These are phyloP conservation scores for Alternaria conjuncta DNA, from an alignment of 2,329 filamentous ascomycete genomes.

Conservation along the genomic window DNA sequence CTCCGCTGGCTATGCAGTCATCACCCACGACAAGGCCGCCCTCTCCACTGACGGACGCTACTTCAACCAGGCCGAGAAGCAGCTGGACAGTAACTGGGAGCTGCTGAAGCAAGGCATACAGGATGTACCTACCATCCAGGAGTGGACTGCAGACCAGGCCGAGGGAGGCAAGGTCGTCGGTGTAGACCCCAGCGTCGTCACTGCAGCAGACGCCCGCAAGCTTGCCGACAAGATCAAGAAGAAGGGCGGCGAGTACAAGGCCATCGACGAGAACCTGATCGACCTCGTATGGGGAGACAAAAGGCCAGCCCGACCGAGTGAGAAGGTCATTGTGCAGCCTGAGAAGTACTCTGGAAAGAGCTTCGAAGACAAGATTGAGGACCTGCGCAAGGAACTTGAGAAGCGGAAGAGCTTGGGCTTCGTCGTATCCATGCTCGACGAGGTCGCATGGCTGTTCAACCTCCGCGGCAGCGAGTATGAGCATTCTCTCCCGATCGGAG, in stretches of 20 bases:
- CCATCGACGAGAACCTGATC: conserved; percentile 83
- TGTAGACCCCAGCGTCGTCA: conserved; percentile 87
- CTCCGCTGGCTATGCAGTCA: conserved; percentile 89
- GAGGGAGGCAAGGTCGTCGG: conserved; percentile 85
- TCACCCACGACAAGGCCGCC: conserved; percentile 85
- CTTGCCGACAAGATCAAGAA: conserved; percentile 86
- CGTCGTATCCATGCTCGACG: conserved; percentile 92
- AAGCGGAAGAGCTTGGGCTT: conserved; percentile 90
- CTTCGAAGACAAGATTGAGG: conserved; percentile 80
- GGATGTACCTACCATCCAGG: conserved; percentile 95
- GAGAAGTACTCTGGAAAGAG: conserved; percentile 81
- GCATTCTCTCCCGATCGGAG: background rate
- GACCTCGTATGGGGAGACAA: conserved; percentile 84
- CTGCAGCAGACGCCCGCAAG: conserved; percentile 74
- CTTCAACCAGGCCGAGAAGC: conserved; percentile 93
- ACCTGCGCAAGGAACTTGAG: conserved; percentile 86
- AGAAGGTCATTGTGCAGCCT: conserved; percentile 75
- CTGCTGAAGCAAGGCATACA: conserved; percentile 92
- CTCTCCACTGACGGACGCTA: conserved; percentile 95
- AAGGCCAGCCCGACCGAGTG: conserved; percentile 75
- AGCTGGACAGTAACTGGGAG: conserved; percentile 90
- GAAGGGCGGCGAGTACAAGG: conserved; percentile 78
- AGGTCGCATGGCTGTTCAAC: conserved; percentile 99
- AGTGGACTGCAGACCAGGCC: conserved; percentile 89
- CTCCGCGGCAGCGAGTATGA: conserved; percentile 81